A percentile compares a stretch with the other conserved stretches of the same genome.
Evolutionary conservation across 2,329 filamentous ascomycete species (phyloP).

Genomic region (Curvularia verruculosa): DNA sequence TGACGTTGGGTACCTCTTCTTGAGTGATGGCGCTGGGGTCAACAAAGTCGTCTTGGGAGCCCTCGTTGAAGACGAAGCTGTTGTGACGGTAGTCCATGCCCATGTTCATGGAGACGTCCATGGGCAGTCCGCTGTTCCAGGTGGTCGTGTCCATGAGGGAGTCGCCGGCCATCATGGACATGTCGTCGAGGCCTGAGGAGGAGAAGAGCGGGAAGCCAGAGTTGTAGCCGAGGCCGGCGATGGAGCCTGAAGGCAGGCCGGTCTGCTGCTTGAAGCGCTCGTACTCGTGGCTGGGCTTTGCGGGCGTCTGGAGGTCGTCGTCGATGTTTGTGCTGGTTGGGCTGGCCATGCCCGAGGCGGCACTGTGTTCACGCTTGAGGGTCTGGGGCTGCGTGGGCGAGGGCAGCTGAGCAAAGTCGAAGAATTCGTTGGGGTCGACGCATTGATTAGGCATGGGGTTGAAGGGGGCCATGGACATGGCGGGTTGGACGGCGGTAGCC

Average conservation of each 20-base stretch:
- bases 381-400: constrained; percentile 63
- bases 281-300: constrained; percentile 91
- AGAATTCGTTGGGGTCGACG: constrained; percentile 51
- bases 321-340: constrained; percentile 61
- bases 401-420: constrained; percentile 65
- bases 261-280: constrained; percentile 95
- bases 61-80: constrained; percentile 65
- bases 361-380: constrained; percentile 58
- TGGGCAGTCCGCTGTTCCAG: constrained; percentile 59
- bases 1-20: constrained; percentile 66
- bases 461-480: constrained; percentile 47
- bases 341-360: constrained; percentile 60
- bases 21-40: constrained; percentile 76
- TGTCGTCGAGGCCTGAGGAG: constrained; percentile 72
- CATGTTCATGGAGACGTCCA: constrained; percentile 70
- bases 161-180: constrained; percentile 59
- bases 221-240: constrained; percentile 70
- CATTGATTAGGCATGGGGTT: constrained; percentile 44
- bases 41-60: constrained; percentile 62
- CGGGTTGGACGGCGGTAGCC: constrained; percentile 46
- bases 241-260: constrained; percentile 82
- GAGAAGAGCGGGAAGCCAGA: constrained; percentile 56
- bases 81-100: constrained; percentile 63
- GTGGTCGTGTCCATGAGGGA: constrained; percentile 62
- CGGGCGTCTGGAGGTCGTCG: constrained; percentile 64